A percentile compares a stretch with the other conserved stretches of the same genome.
phyloP scores from a whole-genome alignment of 2,329 filamentous ascomycete species.

The Xylaria hypoxylon region DNA sequence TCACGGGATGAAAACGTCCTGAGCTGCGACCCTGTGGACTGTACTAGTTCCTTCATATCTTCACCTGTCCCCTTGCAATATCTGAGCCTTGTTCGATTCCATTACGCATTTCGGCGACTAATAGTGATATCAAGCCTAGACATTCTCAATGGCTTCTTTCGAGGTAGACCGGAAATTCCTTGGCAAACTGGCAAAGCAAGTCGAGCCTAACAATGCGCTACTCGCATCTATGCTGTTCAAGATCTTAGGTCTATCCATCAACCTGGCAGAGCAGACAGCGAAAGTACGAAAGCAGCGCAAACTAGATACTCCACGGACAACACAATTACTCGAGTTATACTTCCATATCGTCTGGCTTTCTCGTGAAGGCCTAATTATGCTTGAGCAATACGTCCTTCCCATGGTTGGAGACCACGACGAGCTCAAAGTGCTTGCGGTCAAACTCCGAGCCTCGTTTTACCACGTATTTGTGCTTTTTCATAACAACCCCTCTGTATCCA shows the following conservation, averaged over 20 bases:
- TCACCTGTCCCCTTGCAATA: neutral
- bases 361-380: conserved; percentile 86
- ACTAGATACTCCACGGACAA: conserved; percentile 81
- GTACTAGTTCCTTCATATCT: neutral
- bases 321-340: conserved; percentile 84
- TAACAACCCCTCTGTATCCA: conserved; percentile 83
- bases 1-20: neutral
- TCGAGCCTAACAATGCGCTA: conserved; percentile 80
- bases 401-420: conserved; percentile 83
- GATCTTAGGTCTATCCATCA: conserved; percentile 88
- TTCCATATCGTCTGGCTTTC: conserved; percentile 95
- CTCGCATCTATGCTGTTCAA: conserved; percentile 88
- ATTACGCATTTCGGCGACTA: conserved; percentile 1
- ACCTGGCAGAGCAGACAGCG: conserved; percentile 85
- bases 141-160: conserved; percentile 83
- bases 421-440: conserved; percentile 89
- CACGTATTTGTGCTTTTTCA: conserved; percentile 98
- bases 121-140: neutral
- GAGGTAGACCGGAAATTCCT: conserved; percentile 98
- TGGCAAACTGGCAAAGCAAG: conserved; percentile 85
- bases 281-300: conserved; percentile 84
- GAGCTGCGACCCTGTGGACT: neutral
- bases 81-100: neutral
- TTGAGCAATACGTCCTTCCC: conserved; percentile 89
- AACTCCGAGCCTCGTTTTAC: conserved; percentile 92